These are phyloP conservation scores for Alternaria sp. DNA, from an alignment of 2,329 filamentous ascomycete genomes.

Conservation along the genomic window DNA sequence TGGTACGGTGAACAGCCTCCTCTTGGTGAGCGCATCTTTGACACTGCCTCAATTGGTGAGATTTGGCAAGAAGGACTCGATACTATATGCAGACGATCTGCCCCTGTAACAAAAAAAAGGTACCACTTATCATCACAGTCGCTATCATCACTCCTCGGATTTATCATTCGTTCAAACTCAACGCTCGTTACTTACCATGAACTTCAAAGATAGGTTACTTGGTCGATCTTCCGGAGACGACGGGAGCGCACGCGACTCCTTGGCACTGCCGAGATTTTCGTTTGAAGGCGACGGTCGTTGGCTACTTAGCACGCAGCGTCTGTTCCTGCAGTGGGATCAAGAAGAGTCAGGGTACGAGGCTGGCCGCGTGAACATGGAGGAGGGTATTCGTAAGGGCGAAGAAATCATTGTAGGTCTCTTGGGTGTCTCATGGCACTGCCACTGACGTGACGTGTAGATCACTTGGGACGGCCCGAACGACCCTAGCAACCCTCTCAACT, in stretches of 20 bases:
- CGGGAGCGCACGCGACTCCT: slow-evolving; percentile 1
- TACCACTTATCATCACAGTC: not conserved
- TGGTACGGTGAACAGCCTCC: slow-evolving; percentile 10
- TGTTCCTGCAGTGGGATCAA: slow-evolving; percentile 22
- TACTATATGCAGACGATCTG: not conserved
- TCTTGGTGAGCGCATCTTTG: not conserved
- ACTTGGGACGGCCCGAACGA: slow-evolving; percentile 56
- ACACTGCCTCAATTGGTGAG: slow-evolving; percentile 21
- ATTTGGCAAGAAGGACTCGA: not conserved
- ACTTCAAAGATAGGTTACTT: slow-evolving; percentile 18
- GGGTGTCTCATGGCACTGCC: not conserved
- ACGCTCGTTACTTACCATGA: slow-evolving; percentile 15
- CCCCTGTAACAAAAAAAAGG: not conserved
- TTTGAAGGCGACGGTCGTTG: slow-evolving; percentile 24
- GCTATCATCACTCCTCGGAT: not conserved
- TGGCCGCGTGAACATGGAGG: slow-evolving; percentile 7
- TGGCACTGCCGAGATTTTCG: slow-evolving; percentile 23
- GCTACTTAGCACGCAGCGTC: slow-evolving; percentile 28
- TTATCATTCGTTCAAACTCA: not conserved
- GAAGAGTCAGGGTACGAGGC: slow-evolving; percentile 18
- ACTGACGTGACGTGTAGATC: slow-evolving; percentile 32
- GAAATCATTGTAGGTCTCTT: slow-evolving; percentile 25
- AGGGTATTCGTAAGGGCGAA: slow-evolving; percentile 8
- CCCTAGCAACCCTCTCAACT: slow-evolving; percentile 56
- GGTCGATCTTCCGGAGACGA: slow-evolving; percentile 10